phyloP scores from a whole-genome alignment of 129 eudicot species.

The Silybum marianum region DNA sequence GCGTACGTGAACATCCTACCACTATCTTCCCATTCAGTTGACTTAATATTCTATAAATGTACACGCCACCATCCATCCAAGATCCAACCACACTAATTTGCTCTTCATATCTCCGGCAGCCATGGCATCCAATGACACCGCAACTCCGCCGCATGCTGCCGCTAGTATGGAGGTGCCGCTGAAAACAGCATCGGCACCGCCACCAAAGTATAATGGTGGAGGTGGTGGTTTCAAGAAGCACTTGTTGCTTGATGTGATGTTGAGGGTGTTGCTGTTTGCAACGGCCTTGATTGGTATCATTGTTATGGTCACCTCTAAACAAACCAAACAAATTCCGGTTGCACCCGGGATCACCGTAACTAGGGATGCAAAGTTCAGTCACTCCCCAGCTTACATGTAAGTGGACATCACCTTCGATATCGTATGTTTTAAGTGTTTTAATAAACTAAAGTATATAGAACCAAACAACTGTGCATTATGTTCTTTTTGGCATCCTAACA shows the following conservation, averaged over 20 bases:
- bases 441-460: too few relatives aligned
- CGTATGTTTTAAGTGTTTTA: too few relatives aligned
- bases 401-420: not conserved
- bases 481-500: not conserved
- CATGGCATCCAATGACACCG: slow-evolving; percentile 38
- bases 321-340: slow-evolving; percentile 36
- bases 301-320: slow-evolving; percentile 71
- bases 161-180: slow-evolving; percentile 29
- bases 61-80: not conserved
- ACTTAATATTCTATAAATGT: slow-evolving; percentile 17
- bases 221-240: slow-evolving; percentile 30
- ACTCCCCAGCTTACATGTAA: slow-evolving; percentile 85
- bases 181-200: slow-evolving; percentile 13
- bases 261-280: slow-evolving; percentile 60
- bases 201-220: slow-evolving; percentile 12
- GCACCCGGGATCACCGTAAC: slow-evolving; percentile 30
- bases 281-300: slow-evolving; percentile 45
- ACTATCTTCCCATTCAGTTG: not conserved
- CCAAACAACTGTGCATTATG: too few relatives aligned
- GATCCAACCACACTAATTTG: not conserved
- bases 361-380: slow-evolving; percentile 45
- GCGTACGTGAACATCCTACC: slow-evolving; percentile 15
- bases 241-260: slow-evolving; percentile 36
- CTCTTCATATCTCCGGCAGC: not conserved
- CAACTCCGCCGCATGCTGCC: slow-evolving; percentile 33